These are phyloP conservation scores for Carex myosuroides DNA, from an alignment of 176 grass and related monocot genomes.

Conservation along the genomic window DNA sequence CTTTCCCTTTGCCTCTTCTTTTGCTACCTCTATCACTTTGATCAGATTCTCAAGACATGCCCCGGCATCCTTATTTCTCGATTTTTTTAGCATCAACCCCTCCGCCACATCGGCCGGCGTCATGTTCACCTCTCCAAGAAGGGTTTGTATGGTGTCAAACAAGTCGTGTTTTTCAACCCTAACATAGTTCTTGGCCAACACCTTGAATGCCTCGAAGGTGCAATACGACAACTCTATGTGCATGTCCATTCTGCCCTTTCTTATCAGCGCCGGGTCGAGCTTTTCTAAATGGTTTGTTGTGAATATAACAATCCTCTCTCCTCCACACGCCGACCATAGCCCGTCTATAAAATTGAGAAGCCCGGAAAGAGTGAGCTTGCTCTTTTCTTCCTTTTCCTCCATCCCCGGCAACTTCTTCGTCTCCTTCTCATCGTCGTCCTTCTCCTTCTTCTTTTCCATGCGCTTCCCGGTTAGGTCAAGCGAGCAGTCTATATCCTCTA, in stretches of 20 bases:
- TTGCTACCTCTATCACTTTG: too few relatives aligned
- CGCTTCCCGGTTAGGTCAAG: slow-evolving; percentile 54
- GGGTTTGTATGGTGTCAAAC: not conserved
- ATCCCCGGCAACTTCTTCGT: not conserved
- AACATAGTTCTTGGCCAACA: slow-evolving; percentile 34
- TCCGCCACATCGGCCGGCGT: too few relatives aligned
- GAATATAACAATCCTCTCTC: slow-evolving; percentile 30
- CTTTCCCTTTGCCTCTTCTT: too few relatives aligned
- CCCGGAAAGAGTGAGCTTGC: slow-evolving; percentile 34
- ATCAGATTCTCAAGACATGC: too few relatives aligned
- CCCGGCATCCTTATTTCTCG: too few relatives aligned
- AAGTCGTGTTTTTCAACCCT: not conserved
- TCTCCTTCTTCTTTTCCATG: slow-evolving; percentile 30
- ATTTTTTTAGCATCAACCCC: too few relatives aligned
- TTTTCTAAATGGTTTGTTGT: slow-evolving; percentile 37
- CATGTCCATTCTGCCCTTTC: slow-evolving; percentile 44
- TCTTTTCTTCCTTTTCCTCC: slow-evolving; percentile 1
- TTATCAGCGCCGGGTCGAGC: slow-evolving; percentile 32
- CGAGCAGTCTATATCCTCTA: slow-evolving; percentile 72
- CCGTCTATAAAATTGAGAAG: slow-evolving; percentile 40
- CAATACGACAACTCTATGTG: slow-evolving; percentile 49
- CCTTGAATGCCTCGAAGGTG: slow-evolving; percentile 31
- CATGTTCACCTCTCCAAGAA: too few relatives aligned
- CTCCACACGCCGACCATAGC: slow-evolving; percentile 30
- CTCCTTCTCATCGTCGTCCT: not conserved